A percentile compares a stretch with the other conserved stretches of the same genome.
phyloP scores from a whole-genome alignment of 176 grass and related monocot species.

The Eleusine indica region DNA sequence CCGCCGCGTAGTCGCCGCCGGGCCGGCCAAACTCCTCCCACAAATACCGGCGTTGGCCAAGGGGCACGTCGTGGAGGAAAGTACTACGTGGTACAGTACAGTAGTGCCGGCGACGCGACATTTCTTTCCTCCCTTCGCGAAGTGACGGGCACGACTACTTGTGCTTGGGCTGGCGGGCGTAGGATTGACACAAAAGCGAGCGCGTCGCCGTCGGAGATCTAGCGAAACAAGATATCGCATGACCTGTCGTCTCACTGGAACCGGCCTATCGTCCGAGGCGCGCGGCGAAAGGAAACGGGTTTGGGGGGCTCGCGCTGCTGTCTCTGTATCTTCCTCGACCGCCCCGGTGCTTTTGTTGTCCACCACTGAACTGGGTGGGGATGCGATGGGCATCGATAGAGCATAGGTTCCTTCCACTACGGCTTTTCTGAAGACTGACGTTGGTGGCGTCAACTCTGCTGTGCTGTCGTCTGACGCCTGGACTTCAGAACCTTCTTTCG shows the following conservation, averaged over 20 bases:
- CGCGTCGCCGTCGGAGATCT: constrained; percentile 42
- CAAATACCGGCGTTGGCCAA: background rate
- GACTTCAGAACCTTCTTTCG: background rate
- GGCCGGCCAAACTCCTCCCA: background rate
- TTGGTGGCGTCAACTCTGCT: background rate
- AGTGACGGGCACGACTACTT: constrained; percentile 38
- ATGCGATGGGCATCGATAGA: background rate
- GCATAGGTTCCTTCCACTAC: background rate
- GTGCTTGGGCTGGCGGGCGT: no score
- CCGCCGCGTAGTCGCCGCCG: background rate
- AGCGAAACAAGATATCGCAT: constrained; percentile 16
- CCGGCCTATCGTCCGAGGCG: background rate
- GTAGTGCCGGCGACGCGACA: constrained; percentile 6
- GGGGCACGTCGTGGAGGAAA: background rate
- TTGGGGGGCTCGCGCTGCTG: background rate
- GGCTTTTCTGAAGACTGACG: background rate
- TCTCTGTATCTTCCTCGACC: no score
- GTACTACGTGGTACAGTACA: background rate
- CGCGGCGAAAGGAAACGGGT: background rate
- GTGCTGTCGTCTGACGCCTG: background rate
- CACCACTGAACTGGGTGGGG: background rate
- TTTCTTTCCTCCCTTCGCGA: background rate
- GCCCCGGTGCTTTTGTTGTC: background rate
- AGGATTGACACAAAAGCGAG: constrained; percentile 31
- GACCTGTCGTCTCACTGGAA: background rate